These are phyloP conservation scores for Boechera stricta DNA, from an alignment of 345 rosid species.

Conservation along the genomic window DNA sequence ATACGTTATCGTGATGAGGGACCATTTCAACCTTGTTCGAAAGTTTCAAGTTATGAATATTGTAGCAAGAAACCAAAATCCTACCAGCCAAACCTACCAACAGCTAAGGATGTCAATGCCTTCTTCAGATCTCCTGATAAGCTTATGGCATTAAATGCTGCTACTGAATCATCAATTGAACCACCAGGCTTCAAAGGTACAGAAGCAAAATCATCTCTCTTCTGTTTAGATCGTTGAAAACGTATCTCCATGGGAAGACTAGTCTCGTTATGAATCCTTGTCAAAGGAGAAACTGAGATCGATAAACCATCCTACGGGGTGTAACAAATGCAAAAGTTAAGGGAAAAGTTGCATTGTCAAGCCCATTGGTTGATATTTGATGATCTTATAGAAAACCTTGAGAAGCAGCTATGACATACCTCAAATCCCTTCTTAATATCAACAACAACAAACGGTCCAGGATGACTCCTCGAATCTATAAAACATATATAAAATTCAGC, in stretches of 20 bases:
- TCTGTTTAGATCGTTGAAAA: slow-evolving; percentile 70
- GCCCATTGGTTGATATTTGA: slow-evolving; percentile 8
- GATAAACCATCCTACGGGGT: slow-evolving; percentile 77
- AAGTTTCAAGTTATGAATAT: slow-evolving; percentile 27
- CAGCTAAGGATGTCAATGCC: slow-evolving; percentile 76
- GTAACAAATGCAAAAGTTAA: slow-evolving; percentile 22
- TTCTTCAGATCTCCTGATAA: slow-evolving; percentile 76
- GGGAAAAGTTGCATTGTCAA: slow-evolving; percentile 22
- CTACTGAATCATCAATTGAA: slow-evolving; percentile 82
- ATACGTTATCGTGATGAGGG: slow-evolving; percentile 17
- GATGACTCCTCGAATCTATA: slow-evolving; percentile 82
- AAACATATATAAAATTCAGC: slow-evolving; percentile 37
- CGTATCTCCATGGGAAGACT: slow-evolving; percentile 75
- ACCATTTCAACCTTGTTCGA: slow-evolving; percentile 28
- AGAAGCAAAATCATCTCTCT: slow-evolving; percentile 62
- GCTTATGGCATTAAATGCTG: slow-evolving; percentile 73
- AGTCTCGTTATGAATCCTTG: slow-evolving; percentile 84
- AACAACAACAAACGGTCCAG: slow-evolving; percentile 86
- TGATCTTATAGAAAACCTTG: slow-evolving; percentile 29
- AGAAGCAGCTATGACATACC: slow-evolving; percentile 54
- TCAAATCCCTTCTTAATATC: slow-evolving; percentile 69
- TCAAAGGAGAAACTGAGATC: slow-evolving; percentile 81
- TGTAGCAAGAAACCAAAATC: slow-evolving; percentile 33
- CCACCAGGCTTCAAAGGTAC: slow-evolving; percentile 73
- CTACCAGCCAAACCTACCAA: slow-evolving; percentile 58